Conservation (phyloP, 208 protist species). For the Dictyostelium gargantuum region DNA sequence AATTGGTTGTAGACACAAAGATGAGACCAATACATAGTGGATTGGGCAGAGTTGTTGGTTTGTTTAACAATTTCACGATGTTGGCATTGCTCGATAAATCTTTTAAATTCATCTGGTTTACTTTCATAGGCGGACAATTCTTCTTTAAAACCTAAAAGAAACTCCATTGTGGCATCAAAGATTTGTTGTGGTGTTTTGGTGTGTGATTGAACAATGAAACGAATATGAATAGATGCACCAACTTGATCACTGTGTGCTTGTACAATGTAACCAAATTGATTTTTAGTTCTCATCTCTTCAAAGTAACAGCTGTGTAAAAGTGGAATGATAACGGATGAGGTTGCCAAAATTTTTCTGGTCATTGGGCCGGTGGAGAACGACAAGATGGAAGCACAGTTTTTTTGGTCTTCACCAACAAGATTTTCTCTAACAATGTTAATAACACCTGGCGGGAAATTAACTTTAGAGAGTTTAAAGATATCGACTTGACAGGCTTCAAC, state of each 20-base stretch:
- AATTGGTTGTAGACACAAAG: neutral
- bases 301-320: neutral
- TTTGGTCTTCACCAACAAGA: neutral
- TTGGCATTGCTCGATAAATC: neutral
- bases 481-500: neutral
- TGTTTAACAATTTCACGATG: neutral
- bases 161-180: neutral
- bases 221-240: neutral
- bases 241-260: neutral
- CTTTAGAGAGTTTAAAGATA: neutral
- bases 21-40: neutral
- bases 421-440: neutral
- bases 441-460: neutral
- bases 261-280: slow-evolving; percentile 50
- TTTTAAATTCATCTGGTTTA: neutral
- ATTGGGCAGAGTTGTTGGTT: neutral
- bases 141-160: neutral
- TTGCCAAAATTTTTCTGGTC: neutral
- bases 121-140: neutral
- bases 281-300: neutral
- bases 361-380: neutral
- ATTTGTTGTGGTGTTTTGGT: neutral
- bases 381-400: neutral
- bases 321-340: neutral
- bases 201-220: neutral